These are phyloP conservation scores for Colletotrichum phormii DNA, from an alignment of 2,329 filamentous ascomycete genomes.

Conservation along the genomic window DNA sequence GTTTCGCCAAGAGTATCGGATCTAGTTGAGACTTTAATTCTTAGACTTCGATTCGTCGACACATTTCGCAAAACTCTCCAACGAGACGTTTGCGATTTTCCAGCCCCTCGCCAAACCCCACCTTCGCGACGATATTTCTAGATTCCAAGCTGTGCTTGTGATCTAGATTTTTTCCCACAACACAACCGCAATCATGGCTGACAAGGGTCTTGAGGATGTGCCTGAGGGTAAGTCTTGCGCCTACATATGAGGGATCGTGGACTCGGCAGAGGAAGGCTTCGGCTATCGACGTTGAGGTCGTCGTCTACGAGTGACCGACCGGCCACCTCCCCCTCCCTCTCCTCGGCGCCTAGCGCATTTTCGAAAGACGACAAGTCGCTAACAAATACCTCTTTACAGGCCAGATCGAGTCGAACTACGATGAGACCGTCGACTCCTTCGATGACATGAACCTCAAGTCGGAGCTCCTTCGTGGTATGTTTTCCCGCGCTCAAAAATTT, in stretches of 20 bases:
- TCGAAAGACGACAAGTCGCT: slow-evolving; percentile 37
- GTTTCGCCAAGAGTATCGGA: slow-evolving; percentile 57
- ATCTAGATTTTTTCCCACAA: slow-evolving; percentile 70
- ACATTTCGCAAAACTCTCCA: slow-evolving; percentile 37
- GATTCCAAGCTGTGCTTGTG: slow-evolving; percentile 86
- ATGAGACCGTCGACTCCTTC: slow-evolving; percentile 99
- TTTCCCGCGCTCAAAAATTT: slow-evolving; percentile 8
- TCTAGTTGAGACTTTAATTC: slow-evolving; percentile 54
- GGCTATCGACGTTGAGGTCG: not conserved
- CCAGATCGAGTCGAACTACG: slow-evolving; percentile 99
- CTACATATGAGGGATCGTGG: not conserved
- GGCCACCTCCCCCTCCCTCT: slow-evolving; percentile 1
- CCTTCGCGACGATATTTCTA: slow-evolving; percentile 54
- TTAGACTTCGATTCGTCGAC: slow-evolving; percentile 44
- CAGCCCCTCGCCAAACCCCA: slow-evolving; percentile 46
- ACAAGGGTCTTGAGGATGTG: slow-evolving; percentile 98
- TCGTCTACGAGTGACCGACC: slow-evolving; percentile 10
- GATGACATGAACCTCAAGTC: slow-evolving; percentile 97
- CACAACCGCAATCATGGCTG: slow-evolving; percentile 94
- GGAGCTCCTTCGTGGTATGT: slow-evolving; percentile 89
- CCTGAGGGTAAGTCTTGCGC: slow-evolving; percentile 71
- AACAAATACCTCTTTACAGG: slow-evolving; percentile 61
- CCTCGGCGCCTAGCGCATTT: slow-evolving; percentile 8
- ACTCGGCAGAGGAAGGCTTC: not conserved
- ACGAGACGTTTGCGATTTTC: slow-evolving; percentile 48